phyloP scores from a whole-genome alignment of 768 basidiomycete species.

The Amyloporia xantha region DNA sequence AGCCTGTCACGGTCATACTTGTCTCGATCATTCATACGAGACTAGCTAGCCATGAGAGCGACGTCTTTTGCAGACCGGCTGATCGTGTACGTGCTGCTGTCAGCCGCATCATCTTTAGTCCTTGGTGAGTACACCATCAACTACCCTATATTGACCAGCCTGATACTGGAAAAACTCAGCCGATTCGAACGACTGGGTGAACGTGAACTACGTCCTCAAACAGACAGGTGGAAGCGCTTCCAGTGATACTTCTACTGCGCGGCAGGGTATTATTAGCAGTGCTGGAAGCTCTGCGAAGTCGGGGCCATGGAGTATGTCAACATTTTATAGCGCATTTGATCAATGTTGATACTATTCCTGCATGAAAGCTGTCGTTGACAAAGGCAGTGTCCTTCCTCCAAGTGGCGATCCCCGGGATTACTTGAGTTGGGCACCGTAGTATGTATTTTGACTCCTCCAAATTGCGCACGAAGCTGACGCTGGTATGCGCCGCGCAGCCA shows the following conservation, averaged over 20 bases:
- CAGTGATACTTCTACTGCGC: slow-evolving; percentile 27
- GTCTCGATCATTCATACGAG: no score
- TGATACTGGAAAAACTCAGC: slow-evolving; percentile 23
- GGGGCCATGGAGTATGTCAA: slow-evolving; percentile 34
- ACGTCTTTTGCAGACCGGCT: no score
- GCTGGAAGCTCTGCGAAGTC: slow-evolving; percentile 32
- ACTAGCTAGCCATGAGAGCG: no score
- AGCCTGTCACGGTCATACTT: no score
- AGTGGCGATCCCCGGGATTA: slow-evolving; percentile 41
- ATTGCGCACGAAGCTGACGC: background rate
- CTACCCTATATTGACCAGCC: no score
- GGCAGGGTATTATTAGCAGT: slow-evolving; percentile 26
- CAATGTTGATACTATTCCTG: no score
- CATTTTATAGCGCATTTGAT: background rate
- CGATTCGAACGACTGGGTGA: slow-evolving; percentile 46
- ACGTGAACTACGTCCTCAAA: slow-evolving; percentile 34
- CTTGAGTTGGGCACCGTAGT: slow-evolving; percentile 57
- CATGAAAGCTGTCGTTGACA: slow-evolving; percentile 30
- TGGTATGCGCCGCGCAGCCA: slow-evolving; percentile 28
- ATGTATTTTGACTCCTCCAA: slow-evolving; percentile 14
- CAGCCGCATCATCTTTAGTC: slow-evolving; percentile 8
- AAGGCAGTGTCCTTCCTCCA: slow-evolving; percentile 26
- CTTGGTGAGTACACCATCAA: slow-evolving; percentile 12
- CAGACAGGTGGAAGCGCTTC: slow-evolving; percentile 17
- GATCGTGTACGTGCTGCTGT: no score